Base-by-base conservation (phyloP, 2,329 filamentous ascomycete species). In the Aureobasidium sp. region DNA sequence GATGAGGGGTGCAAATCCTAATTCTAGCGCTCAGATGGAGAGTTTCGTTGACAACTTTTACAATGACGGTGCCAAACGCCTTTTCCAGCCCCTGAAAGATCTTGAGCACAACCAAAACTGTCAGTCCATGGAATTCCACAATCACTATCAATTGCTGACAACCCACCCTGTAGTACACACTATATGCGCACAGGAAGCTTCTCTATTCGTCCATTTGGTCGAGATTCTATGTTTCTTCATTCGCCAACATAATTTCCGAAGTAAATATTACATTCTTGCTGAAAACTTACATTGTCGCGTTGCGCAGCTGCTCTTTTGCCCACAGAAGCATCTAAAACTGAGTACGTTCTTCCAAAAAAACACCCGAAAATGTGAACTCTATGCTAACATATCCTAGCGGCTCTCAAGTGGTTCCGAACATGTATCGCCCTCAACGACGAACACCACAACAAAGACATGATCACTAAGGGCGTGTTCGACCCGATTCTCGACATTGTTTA, bases 221-320 rank as follows among this genome's bases (percentile, higher is more conserved):
- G 94, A 99, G 71, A 90, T 97, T 32, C 81, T 97, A 55, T 92
- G 89, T 72, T 97, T 95, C 77, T 97, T 97, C 73, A 86, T 97
- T 66, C 86, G 92, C 44, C 90, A 95, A 70, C 93, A 97, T 74
- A 83, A 88, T 44, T 86, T 90, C 69, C 86, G 91, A 67, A 92
- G 88, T 77, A 94, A 95, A 74, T 89, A 86, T 69, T 96, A 97
- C 70, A 88, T 97, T 30, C 79, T 96, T 64, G 84, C 84, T 11
- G 85, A 97, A 74, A 86, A 88, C 62, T 80, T 97, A 48, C 86
- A 89, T 9, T 83, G 86, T 64, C 85, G 92, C 44, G 87, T 97
- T 64, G 86, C 87, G 53, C 91, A 96, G 73, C 83, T 99, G 64
- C 83, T 99, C 66, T 79, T 80, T 48, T 92, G 88, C 63, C 86